Base-by-base conservation (phyloP, 2,329 filamentous ascomycete genomes). In the Penicillium sp. region DNA sequence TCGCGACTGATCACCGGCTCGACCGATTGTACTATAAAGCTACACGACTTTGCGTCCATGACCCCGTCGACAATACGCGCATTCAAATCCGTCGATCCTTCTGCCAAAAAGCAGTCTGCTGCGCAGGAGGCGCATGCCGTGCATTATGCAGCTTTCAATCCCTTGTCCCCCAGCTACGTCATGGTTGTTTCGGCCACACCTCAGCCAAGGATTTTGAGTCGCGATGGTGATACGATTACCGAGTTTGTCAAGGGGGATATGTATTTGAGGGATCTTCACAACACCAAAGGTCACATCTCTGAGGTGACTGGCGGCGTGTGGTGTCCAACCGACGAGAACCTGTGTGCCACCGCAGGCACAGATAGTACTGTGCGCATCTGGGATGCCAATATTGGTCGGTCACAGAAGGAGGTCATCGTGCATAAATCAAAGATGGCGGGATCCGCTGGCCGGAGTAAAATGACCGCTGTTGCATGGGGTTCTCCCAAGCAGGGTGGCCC, bases 201-300 rank as follows among this genome's bases (percentile, higher is more conserved):
- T 2, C 91, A 97, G 67, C 88, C 91, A 12, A 90, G 89, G 68
- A 83, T 98, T 22, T 77, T 97, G 67, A 87, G 82, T 60, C 83
- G 93, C 62, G 91, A 98, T 72, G 93, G 93, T 34, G 88, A 94
- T 38, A 77, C 86, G 7, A 61, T 94, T 42, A 84, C 85, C 1
- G 89, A 96, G 64, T 97, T 95, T 57, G 85, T 89, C 58, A 98
- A 98, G 71, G 93, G 93, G 40, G 93, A 98, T 66, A 97, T 97
- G 90, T 98, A 98, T 63, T 73, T 98, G 57, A 81, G 91, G 48
- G 93, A 98, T 67, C 94, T 97, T 85, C 82, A 96, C 70, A 90
- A 97, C 66, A 98, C 93, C 4, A 97, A 96, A 67, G 93, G 93
- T 1, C 93, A 98, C 69, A 83, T 96, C 45, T 90, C 90, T 4